A percentile compares a stretch with the other conserved stretches of the same genome.
Conservation (phyloP, 139 green algal species). For the Coccomyxa sp. region DNA sequence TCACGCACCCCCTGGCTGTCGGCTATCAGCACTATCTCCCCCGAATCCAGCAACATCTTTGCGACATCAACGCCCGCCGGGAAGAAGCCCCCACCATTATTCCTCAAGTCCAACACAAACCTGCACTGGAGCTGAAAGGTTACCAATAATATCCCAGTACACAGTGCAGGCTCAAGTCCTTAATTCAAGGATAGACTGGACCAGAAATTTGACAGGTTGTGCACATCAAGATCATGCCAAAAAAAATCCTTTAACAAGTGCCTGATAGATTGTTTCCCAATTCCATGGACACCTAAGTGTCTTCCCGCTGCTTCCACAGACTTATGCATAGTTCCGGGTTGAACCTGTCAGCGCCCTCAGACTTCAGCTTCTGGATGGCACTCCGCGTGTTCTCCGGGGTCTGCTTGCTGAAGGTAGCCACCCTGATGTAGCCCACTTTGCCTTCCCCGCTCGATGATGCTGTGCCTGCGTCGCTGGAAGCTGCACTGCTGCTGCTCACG, state of each 20-base stretch:
- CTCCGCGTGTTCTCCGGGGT: conserved; percentile 53
- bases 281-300: no score
- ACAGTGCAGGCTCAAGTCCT: no score
- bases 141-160: background rate
- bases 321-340: no score
- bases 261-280: no score
- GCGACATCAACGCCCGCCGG: conserved; percentile 85
- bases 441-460: background rate
- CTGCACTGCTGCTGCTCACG: conserved; percentile 9
- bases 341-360: conserved; percentile 16
- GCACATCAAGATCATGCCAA: no score
- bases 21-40: conserved; percentile 91
- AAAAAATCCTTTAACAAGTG: no score
- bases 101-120: conserved; percentile 88
- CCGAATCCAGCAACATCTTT: conserved; percentile 65
- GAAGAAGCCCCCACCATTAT: conserved; percentile 94
- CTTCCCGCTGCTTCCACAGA: no score
- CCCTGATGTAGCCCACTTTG: conserved; percentile 77
- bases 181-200: no score
- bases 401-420: conserved; percentile 85
- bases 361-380: conserved; percentile 27
- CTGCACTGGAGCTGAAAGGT: conserved; percentile 3
- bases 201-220: no score
- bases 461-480: background rate
- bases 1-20: conserved; percentile 87